Evolutionary conservation across 345 rosid genomes (phyloP).

Genomic region (Murraya koenigii): DNA sequence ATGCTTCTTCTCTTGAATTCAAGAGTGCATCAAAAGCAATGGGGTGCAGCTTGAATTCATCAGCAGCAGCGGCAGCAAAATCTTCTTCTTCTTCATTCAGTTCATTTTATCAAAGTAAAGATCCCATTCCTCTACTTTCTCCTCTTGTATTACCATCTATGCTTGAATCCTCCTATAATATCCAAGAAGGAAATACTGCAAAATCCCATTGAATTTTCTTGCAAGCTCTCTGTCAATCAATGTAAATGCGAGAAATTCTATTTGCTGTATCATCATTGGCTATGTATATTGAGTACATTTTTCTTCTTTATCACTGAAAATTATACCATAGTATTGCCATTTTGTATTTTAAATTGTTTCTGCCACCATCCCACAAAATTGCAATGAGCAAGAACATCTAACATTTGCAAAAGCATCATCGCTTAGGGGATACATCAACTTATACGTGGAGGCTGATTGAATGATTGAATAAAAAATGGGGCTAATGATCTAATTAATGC

Average conservation of each 20-base stretch:
- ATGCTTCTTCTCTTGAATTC: constrained; percentile 3
- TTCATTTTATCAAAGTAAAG: constrained; percentile 45
- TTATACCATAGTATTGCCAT: neutral
- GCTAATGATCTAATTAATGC: neutral
- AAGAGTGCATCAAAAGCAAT: constrained; percentile 8
- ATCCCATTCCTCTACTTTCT: constrained; percentile 73
- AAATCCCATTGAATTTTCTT: constrained; percentile 18
- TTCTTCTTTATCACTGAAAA: neutral
- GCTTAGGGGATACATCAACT: too few relatives aligned
- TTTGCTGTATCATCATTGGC: constrained; percentile 3
- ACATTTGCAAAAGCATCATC: neutral
- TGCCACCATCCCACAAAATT: neutral
- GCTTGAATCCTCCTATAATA: constrained; percentile 29
- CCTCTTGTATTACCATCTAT: constrained; percentile 71
- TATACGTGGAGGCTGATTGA: neutral
- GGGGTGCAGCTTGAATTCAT: constrained; percentile 18
- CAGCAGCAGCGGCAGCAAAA: constrained; percentile 9
- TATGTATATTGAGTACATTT: neutral
- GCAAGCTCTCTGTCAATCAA: neutral
- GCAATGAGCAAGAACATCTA: neutral
- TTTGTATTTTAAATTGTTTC: neutral
- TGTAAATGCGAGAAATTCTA: neutral
- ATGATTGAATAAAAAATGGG: neutral
- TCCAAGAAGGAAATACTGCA: constrained; percentile 31
- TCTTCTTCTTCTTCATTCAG: constrained; percentile 28